Base-by-base conservation (phyloP, 768 basidiomycete genomes). In the Boletus sp. region DNA sequence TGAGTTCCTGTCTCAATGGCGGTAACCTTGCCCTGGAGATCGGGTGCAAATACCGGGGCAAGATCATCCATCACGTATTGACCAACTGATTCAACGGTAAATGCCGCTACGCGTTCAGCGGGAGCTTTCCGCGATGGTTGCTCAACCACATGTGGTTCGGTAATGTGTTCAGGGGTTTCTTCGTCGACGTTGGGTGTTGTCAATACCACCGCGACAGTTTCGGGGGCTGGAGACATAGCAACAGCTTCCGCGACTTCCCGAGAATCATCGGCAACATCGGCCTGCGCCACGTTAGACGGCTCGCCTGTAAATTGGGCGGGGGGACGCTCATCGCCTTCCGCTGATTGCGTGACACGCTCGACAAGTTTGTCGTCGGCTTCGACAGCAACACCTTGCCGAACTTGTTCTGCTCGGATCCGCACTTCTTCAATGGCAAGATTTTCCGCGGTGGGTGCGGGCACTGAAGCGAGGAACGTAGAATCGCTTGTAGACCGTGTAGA, bases 1-100 rank as follows among this genome's bases (percentile, higher is more conserved):
- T 56, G 61, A 61, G 60, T 40, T 52, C 37, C 53, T 15, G 34
- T 14, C 63, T 55, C 65, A 52, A 41, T 41, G 29, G 33, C 43
- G 47, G 59, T 27, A 42, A 41, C 45, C 33, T 49, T 38, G 29
- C 37, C 25, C 45, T 44, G 44, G 13, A 30, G 17, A 33, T 25
- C 34, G 17, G 32, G 9, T 35, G 35, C 37, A 50, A 50, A 44
- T 47, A 39, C 27, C 8, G 30, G 14, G 40, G 37, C 7, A 44
- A 49, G 44, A 55, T 54, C 23, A 53, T 51, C 56, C 30, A 39
- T 50, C 51, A 50, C 37, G 7, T 44, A 32, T 40, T 19, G 35
- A 34, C 25, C 32, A 9, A 37, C 27, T 34, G 60, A 37, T 47
- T 55, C 53, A 30, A 53, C 51, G 45, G 51, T 39, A 53, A 54